Base-by-base conservation (phyloP, 106 monocot species). In the Triglochin maritima region DNA sequence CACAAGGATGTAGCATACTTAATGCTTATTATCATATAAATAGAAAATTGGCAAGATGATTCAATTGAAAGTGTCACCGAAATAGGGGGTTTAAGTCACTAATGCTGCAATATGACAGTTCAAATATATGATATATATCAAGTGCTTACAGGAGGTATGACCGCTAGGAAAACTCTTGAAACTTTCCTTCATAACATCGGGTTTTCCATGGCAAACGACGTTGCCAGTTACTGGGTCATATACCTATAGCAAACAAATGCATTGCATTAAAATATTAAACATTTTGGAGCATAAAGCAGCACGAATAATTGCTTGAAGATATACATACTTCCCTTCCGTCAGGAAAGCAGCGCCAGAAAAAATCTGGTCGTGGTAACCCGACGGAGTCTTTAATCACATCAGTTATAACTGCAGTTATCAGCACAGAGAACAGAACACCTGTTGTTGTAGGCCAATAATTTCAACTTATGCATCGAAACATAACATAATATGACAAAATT, bases 101-200 rank as follows among this genome's bases (percentile, higher is more conserved):
- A 44, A 16, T 42, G 29, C 17, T 29, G 5, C 9, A 60, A 9
- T 44, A 42, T 41, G 3, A 7, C 9, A 17, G 17, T 7, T 17
- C 9, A 9, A 3, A 9, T 41, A 9, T 41, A 16, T 57, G 4
- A 57, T 57, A 11, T 8, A 57, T 15, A 4, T 57, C 14, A 15
- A n/a, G 15, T 8, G 41, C 14, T 52, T 64, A 77, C 76, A 70
- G 6, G 76, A 69, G 43, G 76, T 50, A 44, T 77, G 76, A 3
- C 76, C 76, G 42, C 76, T 77, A 2, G 70, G 70, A 44, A 70
- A 77, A 44, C 76, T 77, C 17, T 64, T 77, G 17, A 70, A 53
- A 1, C 76, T 63, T 50, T 77, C 59, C 6, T 58, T 70, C 2
- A 77, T 54, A 7, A 56, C 47, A 56, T 57, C 57, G n/a, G 43